A percentile compares a stretch with the other conserved stretches of the same genome.
Conservation (phyloP, 768 basidiomycete genomes). For the Lyophyllum decastes region DNA sequence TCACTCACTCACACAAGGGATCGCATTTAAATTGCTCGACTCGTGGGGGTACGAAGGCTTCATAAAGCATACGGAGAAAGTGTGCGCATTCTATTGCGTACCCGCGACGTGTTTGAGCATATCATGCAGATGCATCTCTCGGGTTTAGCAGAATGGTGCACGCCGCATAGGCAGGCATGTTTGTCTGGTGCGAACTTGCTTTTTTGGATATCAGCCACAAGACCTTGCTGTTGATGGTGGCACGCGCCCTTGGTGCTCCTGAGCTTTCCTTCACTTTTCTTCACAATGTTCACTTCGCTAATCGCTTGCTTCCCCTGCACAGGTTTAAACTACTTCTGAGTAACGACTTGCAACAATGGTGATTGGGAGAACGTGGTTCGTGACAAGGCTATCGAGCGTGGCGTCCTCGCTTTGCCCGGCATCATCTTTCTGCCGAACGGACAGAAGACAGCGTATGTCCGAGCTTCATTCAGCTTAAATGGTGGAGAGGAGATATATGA, state of each 20-base stretch:
- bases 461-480: slow-evolving; percentile 73
- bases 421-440: slow-evolving; percentile 70
- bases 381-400: slow-evolving; percentile 67
- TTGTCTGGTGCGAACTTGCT: slow-evolving; percentile 28
- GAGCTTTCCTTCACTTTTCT: too few relatives aligned
- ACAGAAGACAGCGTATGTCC: slow-evolving; percentile 63
- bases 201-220: not conserved
- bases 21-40: slow-evolving; percentile 54
- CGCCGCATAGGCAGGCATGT: slow-evolving; percentile 84
- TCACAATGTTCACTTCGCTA: not conserved
- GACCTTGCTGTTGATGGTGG: not conserved
- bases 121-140: slow-evolving; percentile 69
- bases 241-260: not conserved
- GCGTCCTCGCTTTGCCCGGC: slow-evolving; percentile 83
- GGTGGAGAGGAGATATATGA: slow-evolving; percentile 65
- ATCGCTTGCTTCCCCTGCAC: slow-evolving; percentile 20
- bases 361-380: slow-evolving; percentile 71
- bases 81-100: slow-evolving; percentile 66
- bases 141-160: slow-evolving; percentile 69
- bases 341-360: slow-evolving; percentile 33
- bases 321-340: slow-evolving; percentile 63
- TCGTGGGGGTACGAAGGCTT: slow-evolving; percentile 77
- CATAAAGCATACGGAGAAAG: slow-evolving; percentile 58
- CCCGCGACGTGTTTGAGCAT: slow-evolving; percentile 71
- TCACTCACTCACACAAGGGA: slow-evolving; percentile 61